Evolutionary conservation across 345 rosid species (phyloP).

Genomic region (Pistacia vera): DNA sequence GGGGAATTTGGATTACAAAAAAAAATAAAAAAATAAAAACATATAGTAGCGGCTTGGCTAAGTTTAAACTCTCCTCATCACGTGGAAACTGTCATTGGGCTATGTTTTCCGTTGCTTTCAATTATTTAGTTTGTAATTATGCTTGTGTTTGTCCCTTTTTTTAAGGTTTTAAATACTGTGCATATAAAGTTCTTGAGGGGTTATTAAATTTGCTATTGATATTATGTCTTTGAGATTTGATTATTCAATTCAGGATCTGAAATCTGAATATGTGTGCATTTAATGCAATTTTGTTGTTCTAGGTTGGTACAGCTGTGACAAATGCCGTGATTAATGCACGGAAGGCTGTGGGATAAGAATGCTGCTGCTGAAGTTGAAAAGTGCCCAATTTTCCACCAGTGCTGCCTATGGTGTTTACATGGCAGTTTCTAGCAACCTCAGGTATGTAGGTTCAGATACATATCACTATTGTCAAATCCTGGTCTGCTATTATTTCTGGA

Average conservation of each 20-base stretch:
- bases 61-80: slow-evolving; percentile 9
- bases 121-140: slow-evolving; percentile 1
- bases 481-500: not conserved
- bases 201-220: not conserved
- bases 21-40: too few species aligned
- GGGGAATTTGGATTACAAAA: too few species aligned
- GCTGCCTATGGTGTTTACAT: slow-evolving; percentile 95
- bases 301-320: slow-evolving; percentile 94
- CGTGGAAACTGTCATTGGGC: not conserved
- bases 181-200: slow-evolving; percentile 2
- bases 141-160: not conserved
- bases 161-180: not conserved
- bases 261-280: slow-evolving; percentile 15
- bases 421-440: slow-evolving; percentile 97
- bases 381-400: slow-evolving; percentile 89
- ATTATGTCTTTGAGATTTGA: not conserved
- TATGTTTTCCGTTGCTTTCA: not conserved
- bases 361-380: slow-evolving; percentile 69
- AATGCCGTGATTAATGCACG: slow-evolving; percentile 86
- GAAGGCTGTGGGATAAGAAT: slow-evolving; percentile 76
- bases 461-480: slow-evolving; percentile 1
- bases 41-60: not conserved
- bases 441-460: slow-evolving; percentile 42
- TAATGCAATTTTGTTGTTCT: slow-evolving; percentile 19
- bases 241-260: not conserved